These are phyloP conservation scores for Lenzites betulinus DNA, from an alignment of 768 basidiomycete genomes.

Conservation along the genomic window DNA sequence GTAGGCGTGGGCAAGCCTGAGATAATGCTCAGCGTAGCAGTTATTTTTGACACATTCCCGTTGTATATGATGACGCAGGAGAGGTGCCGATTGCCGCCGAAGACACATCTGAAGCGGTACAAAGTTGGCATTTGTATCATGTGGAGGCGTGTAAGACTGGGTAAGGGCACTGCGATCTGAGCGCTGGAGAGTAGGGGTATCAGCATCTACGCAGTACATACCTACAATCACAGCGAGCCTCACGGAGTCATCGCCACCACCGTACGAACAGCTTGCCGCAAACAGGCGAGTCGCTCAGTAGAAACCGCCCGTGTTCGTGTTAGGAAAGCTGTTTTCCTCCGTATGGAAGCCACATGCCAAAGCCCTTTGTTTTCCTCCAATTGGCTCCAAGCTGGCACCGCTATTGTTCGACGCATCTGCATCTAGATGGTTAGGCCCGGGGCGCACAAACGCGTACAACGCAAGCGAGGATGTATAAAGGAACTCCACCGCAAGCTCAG, in stretches of 20 bases:
- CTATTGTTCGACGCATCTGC: slow-evolving; percentile 2
- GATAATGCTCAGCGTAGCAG: too few species aligned
- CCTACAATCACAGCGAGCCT: background rate
- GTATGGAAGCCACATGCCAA: slow-evolving; percentile 1
- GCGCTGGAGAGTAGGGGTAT: background rate
- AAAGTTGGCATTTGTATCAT: background rate
- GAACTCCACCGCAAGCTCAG: background rate
- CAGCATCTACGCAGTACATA: slow-evolving; percentile 1
- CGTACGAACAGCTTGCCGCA: background rate
- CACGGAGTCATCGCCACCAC: background rate
- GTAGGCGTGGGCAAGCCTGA: too few species aligned
- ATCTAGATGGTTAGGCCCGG: background rate
- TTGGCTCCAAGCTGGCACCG: slow-evolving; percentile 1
- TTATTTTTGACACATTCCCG: too few species aligned
- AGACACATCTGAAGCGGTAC: background rate
- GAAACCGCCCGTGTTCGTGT: background rate
- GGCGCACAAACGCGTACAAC: slow-evolving; percentile 1
- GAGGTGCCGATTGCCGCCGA: too few species aligned
- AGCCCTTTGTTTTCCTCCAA: slow-evolving; percentile 2
- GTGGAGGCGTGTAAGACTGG: background rate
- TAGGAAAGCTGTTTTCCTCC: background rate
- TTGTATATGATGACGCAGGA: too few species aligned
- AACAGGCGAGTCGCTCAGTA: background rate
- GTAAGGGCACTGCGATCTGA: background rate
- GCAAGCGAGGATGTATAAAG: background rate